Conservation (phyloP, 305 asterid genomes). For the Fraxinus greggii region DNA sequence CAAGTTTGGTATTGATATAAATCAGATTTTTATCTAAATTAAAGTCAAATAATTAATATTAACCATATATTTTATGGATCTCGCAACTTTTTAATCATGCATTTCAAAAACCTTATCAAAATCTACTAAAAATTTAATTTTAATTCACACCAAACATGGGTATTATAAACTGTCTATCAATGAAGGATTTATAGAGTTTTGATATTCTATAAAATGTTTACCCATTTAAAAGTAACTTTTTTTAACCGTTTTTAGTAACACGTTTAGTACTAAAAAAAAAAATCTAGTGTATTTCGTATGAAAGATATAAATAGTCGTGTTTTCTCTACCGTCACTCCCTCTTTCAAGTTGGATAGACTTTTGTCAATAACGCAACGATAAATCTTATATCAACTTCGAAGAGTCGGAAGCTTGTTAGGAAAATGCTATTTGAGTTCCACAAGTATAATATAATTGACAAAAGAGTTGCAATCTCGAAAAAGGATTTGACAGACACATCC, state of each 20-base stretch:
- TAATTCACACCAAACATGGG: no score
- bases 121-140: no score
- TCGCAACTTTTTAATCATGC: no score
- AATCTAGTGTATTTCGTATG: neutral
- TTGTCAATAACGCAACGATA: neutral
- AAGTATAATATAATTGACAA: neutral
- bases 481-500: no score
- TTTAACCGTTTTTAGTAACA: neutral
- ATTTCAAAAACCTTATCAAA: no score
- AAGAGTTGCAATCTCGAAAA: neutral
- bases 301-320: neutral
- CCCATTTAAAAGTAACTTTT: neutral
- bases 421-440: neutral
- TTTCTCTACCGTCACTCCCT: neutral
- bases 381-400: neutral
- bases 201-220: neutral
- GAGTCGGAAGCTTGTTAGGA: neutral
- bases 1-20: no score
- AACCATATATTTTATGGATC: no score
- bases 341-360: neutral
- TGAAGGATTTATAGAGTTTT: neutral
- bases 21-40: no score
- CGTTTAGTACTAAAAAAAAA: neutral
- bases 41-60: no score
- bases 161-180: neutral